Percentiles rank a stretch among this genome's conserved stretches.
Evolutionary conservation across 495 filamentous ascomycete species (phyloP).

Genomic region (Neohortaea acidophila): DNA sequence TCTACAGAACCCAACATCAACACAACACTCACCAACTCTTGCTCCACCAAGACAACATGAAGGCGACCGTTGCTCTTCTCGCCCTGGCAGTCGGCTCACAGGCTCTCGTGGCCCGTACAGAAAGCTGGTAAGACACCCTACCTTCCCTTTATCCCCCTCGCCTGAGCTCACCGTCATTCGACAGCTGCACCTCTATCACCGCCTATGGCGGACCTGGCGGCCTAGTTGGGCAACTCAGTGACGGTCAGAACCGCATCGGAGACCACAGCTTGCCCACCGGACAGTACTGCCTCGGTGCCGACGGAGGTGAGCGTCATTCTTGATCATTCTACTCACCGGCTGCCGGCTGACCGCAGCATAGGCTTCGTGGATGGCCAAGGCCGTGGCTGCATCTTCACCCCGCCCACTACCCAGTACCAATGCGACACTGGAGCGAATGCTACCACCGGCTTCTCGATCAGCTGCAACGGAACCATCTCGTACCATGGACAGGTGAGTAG

Average conservation of each 20-base stretch:
- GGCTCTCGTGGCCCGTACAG: neutral
- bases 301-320: constrained; percentile 9
- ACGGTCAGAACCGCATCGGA: constrained; percentile 22
- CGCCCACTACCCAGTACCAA: constrained; percentile 46
- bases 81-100: constrained; percentile 2
- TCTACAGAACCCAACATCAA: neutral
- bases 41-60: constrained; percentile 3
- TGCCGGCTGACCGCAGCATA: neutral
- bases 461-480: constrained; percentile 17
- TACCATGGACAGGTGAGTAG: too few relatives aligned
- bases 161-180: neutral
- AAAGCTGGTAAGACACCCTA: constrained; percentile 3
- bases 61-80: neutral
- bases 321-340: neutral
- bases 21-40: neutral
- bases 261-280: constrained; percentile 3
- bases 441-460: constrained; percentile 22
- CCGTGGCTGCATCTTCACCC: constrained; percentile 44
- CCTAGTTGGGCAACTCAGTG: constrained; percentile 13
- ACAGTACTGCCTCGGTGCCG: constrained; percentile 13
- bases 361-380: constrained; percentile 35
- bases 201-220: constrained; percentile 14
- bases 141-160: neutral
- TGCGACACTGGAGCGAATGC: constrained; percentile 41
- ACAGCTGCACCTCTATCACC: constrained; percentile 14